Percentiles rank a stretch among this genome's conserved stretches.
Conservation (phyloP, 2,329 filamentous ascomycete genomes). For the Botryotinia globosa region DNA sequence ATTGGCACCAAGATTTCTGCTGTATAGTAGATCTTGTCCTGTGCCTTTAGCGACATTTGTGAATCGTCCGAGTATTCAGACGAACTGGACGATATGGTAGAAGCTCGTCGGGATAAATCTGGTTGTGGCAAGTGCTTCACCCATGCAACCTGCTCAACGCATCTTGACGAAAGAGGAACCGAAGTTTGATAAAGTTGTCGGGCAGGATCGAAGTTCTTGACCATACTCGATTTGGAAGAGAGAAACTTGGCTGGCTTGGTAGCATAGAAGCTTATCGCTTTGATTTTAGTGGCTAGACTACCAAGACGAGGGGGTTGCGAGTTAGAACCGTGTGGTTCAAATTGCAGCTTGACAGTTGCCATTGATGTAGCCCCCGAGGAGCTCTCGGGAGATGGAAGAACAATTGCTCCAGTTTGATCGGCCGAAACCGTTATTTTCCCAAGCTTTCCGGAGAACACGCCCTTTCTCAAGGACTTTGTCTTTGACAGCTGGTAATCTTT, state of each 20-base stretch:
- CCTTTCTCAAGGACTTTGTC: conserved; percentile 36
- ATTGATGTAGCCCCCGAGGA: conserved; percentile 30
- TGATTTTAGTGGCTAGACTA: conserved; percentile 36
- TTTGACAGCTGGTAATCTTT: conserved; percentile 33
- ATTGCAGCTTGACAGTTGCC: conserved; percentile 36
- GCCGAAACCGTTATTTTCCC: conserved; percentile 38
- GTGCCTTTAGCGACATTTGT: conserved; percentile 15
- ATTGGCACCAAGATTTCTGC: conserved; percentile 62
- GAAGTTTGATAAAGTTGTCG: conserved; percentile 32
- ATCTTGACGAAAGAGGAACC: conserved; percentile 35
- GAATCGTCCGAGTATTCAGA: conserved; percentile 30
- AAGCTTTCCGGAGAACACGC: conserved; percentile 38
- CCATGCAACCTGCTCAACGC: conserved; percentile 37
- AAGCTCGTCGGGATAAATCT: conserved; percentile 29
- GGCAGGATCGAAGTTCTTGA: conserved; percentile 28
- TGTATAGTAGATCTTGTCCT: conserved; percentile 47
- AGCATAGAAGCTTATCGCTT: conserved; percentile 33
- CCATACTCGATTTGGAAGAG: conserved; percentile 26
- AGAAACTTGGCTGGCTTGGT: conserved; percentile 28
- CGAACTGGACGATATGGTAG: conserved; percentile 33
- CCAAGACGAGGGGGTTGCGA: conserved; percentile 37
- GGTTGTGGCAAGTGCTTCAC: conserved; percentile 30
- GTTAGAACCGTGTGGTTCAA: conserved; percentile 34
- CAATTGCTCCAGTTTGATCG: conserved; percentile 34
- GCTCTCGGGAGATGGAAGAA: conserved; percentile 32